Evolutionary conservation across 1,139 yeast species (phyloP).

Genomic region (Citeromyces siamensis): DNA sequence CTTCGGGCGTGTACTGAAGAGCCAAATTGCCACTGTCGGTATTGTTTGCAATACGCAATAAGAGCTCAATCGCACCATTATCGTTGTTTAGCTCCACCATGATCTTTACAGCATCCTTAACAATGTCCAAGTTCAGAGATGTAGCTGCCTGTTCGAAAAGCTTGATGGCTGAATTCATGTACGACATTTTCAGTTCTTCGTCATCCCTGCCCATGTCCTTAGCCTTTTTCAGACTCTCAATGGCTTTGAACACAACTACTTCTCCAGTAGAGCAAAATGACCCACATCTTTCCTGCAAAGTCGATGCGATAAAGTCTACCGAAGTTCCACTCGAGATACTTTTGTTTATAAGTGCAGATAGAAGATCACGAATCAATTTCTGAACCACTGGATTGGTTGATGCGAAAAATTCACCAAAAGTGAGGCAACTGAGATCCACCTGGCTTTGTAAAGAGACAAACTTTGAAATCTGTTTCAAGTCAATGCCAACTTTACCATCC

Average conservation of each 20-base stretch:
- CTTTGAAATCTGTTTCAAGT: conserved; percentile 52
- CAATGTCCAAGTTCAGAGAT: conserved; percentile 56
- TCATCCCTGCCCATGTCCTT: conserved; percentile 63
- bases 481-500: conserved; percentile 7
- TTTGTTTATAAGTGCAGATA: conserved; percentile 80
- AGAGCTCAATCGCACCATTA: conserved; percentile 79
- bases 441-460: conserved; percentile 59
- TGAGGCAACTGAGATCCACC: conserved; percentile 49
- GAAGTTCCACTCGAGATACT: conserved; percentile 88
- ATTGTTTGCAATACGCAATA: conserved; percentile 63
- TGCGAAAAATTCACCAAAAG: conserved; percentile 68
- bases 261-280: conserved; percentile 92
- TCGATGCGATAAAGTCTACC: conserved; percentile 79
- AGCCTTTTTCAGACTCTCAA: conserved; percentile 83
- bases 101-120: conserved; percentile 69
- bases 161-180: conserved; percentile 62
- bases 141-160: conserved; percentile 75
- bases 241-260: conserved; percentile 86
- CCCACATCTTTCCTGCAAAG: conserved; percentile 88
- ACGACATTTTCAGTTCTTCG: conserved; percentile 55
- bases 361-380: conserved; percentile 69
- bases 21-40: conserved; percentile 51
- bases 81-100: conserved; percentile 70
- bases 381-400: conserved; percentile 47
- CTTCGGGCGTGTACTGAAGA: conserved; percentile 38